Evolutionary conservation across 495 filamentous ascomycete genomes (phyloP).

Genomic region (Hypoxylon subgilvum): DNA sequence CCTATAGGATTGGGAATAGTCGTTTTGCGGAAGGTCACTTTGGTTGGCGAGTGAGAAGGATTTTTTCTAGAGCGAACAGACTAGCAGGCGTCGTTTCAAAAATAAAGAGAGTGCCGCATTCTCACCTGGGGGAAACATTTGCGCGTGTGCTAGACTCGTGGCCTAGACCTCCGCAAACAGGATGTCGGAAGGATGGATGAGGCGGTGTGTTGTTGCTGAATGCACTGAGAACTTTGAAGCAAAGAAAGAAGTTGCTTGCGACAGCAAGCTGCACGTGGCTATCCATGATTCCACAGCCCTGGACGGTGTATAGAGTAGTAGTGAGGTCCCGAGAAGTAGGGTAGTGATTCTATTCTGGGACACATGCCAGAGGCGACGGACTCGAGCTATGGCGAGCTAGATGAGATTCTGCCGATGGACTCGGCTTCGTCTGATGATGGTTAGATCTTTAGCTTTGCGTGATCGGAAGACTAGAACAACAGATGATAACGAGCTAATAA

Average conservation of each 20-base stretch:
- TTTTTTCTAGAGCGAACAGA: conserved; percentile 5
- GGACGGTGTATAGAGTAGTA: neutral
- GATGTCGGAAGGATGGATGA: conserved; percentile 28
- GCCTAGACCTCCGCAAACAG: conserved; percentile 6
- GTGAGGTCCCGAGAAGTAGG: conserved; percentile 2
- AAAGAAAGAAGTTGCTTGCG: neutral
- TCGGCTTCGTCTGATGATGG: neutral
- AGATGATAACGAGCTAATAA: neutral
- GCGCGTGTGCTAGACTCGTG: conserved; percentile 4
- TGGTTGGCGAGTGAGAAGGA: conserved; percentile 8
- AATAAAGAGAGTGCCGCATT: neutral
- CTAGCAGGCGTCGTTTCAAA: conserved; percentile 21
- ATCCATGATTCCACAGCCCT: conserved; percentile 5
- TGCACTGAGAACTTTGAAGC: neutral
- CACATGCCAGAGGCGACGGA: neutral
- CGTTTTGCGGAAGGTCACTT: conserved; percentile 20
- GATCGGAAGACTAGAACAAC: neutral
- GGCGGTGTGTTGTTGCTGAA: conserved; percentile 18
- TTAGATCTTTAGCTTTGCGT: neutral
- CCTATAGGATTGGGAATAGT: neutral
- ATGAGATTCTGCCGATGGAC: neutral
- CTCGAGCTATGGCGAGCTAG: neutral
- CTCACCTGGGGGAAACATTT: neutral
- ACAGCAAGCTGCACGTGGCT: neutral
- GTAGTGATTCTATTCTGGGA: conserved; percentile 17